These are phyloP conservation scores for Annulohypoxylon stygium DNA, from an alignment of 495 filamentous ascomycete genomes.

Conservation along the genomic window DNA sequence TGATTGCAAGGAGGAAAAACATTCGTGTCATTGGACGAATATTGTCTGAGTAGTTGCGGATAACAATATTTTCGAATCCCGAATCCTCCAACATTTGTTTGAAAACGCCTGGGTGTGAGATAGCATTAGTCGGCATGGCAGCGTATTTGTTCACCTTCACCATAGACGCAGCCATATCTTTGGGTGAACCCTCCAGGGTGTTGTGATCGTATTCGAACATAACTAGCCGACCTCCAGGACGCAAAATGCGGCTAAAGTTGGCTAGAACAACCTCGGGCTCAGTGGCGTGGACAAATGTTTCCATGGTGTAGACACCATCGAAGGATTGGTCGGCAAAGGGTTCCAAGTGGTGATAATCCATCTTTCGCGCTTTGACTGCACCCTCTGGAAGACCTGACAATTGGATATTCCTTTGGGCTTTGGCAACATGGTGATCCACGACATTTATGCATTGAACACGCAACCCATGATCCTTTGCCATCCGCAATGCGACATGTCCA, in stretches of 20 bases:
- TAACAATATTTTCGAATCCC: conserved; percentile 64
- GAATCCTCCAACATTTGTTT: conserved; percentile 59
- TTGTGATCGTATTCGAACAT: conserved; percentile 67
- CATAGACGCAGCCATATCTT: conserved; percentile 54
- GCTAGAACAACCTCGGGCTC: conserved; percentile 61
- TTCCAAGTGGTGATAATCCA: conserved; percentile 69
- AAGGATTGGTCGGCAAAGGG: conserved; percentile 53
- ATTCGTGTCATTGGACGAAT: conserved; percentile 65
- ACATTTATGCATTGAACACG: conserved; percentile 66
- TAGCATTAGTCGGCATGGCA: conserved; percentile 63
- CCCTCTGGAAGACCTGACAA: conserved; percentile 53
- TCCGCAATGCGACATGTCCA: conserved; percentile 62
- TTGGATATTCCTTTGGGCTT: conserved; percentile 60
- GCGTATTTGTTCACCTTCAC: conserved; percentile 54
- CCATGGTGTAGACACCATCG: conserved; percentile 71
- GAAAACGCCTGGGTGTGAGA: conserved; percentile 50
- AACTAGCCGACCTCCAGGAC: conserved; percentile 63
- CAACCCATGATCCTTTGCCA: conserved; percentile 57
- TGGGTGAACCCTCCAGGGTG: conserved; percentile 41
- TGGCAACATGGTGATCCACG: conserved; percentile 62
- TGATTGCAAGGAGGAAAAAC: conserved; percentile 63
- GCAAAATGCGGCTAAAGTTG: conserved; percentile 64
- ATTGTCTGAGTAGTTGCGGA: conserved; percentile 63
- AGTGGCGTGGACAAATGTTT: conserved; percentile 70
- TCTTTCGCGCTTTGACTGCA: conserved; percentile 55